Conservation (phyloP, 2,329 filamentous ascomycete genomes). For the Arthroderma uncinatum region DNA sequence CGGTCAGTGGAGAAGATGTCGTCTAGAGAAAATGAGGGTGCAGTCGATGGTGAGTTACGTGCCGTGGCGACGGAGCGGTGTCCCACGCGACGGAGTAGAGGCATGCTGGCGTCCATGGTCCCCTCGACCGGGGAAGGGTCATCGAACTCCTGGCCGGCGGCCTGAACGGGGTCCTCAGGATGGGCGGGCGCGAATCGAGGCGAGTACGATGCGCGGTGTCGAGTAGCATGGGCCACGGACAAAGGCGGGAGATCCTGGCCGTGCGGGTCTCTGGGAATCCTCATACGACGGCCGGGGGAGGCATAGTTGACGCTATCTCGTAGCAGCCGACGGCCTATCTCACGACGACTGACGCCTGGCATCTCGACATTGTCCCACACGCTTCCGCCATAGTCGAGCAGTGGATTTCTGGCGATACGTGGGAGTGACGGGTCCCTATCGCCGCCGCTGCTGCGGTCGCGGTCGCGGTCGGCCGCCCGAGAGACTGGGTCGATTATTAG, state of each 20-base stretch:
- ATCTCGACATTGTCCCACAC: conserved; percentile 7
- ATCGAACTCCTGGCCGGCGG: neutral
- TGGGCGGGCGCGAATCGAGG: conserved; percentile 37
- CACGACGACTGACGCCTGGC: conserved; percentile 22
- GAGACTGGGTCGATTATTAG: neutral
- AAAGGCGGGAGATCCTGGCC: conserved; percentile 24
- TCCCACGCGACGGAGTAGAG: conserved; percentile 26
- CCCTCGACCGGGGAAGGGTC: conserved; percentile 1
- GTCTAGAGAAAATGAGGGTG: neutral
- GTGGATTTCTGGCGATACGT: neutral
- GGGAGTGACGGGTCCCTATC: neutral
- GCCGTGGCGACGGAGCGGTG: conserved; percentile 24
- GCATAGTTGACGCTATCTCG: conserved; percentile 26
- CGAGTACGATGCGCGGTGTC: conserved; percentile 25
- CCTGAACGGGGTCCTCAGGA: conserved; percentile 9
- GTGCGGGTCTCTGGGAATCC: conserved; percentile 28
- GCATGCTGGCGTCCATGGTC: conserved; percentile 17
- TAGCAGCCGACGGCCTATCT: conserved; percentile 27
- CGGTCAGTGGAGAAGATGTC: conserved; percentile 44
- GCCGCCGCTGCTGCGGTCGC: neutral
- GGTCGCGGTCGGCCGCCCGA: neutral
- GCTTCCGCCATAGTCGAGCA: neutral
- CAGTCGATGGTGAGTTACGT: conserved; percentile 12
- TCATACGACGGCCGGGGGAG: conserved; percentile 25
- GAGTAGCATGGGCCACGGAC: conserved; percentile 15